Evolutionary conservation across 140 eudicot genomes (phyloP), one percentile per base, ranked within the genome.

Genomic region (Cichorium intybus): DNA sequence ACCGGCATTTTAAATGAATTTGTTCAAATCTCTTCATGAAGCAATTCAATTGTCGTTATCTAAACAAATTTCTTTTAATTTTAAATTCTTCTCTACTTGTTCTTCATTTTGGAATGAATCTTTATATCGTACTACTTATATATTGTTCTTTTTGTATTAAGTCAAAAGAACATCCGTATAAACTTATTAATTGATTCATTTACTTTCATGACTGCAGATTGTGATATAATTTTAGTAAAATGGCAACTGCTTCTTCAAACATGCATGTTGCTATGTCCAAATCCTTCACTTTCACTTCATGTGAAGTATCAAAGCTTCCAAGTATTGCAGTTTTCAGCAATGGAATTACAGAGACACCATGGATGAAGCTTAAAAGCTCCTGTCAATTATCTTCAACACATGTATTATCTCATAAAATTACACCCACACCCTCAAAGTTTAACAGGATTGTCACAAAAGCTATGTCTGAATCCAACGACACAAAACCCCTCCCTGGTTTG

Each of bases 401-500:
- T n/a, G 20, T 69, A 21, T 54, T 83, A 24, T 57, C 75, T 53
- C 82, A 66, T 21, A 75, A 70, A n/a, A n/a, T 73, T 22, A 48
- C 58, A 17, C 37, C 39, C 55, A 43, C 18, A 56, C 63, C 78
- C 26, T 31, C 64, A 48, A 87, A 81, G 57, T 64, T 26, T 33
- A 52, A 56, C 26, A 76, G 73, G 64, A 41, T 69, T 43, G 66
- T 78, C 34, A 71, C 81, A 10, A 87, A 78, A 75, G 95, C 95
- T 53, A 76, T 74, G 80, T 49, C 90, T 12, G 78, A 64, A 46
- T 69, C 81, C 45, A 81, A 74, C 62, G 87, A 75, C 35, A 39
- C 47, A 9, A 79, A 69, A 51, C 77, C 95, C 49, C 72, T 86
- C 27, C 72, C 95, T 0, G 95, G 95, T 39, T 60, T 86, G 71